These are phyloP conservation scores for Nicotiana attenuata DNA, from an alignment of 257 asterid genomes.

Conservation along the genomic window DNA sequence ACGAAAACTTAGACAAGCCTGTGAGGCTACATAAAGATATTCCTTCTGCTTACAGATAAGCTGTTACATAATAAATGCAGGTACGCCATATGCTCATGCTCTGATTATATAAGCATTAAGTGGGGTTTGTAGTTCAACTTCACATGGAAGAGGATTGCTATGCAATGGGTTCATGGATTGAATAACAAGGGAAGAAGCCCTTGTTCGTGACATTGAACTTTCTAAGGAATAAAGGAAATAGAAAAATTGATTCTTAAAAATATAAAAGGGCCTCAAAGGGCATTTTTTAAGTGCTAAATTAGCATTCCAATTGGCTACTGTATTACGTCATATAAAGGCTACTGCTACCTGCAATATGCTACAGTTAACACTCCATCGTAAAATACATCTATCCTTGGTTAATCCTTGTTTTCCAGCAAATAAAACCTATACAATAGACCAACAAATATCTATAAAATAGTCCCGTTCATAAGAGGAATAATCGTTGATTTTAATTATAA, in stretches of 20 bases:
- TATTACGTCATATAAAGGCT: neutral
- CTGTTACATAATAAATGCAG: neutral
- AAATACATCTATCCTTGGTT: neutral
- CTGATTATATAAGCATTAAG: neutral
- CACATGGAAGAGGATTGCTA: neutral
- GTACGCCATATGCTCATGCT: neutral
- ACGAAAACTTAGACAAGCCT: neutral
- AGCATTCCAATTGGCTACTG: neutral
- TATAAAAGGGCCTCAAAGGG: neutral
- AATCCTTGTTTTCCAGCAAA: neutral
- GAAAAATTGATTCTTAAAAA: neutral
- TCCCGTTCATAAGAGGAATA: neutral
- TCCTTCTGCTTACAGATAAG: neutral
- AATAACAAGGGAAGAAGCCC: neutral
- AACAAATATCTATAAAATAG: neutral
- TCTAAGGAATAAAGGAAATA: neutral
- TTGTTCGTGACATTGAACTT: neutral
- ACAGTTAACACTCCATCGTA: neutral
- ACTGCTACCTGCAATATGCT: neutral
- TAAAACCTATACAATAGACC: neutral
- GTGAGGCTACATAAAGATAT: neutral
- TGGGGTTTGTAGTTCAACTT: neutral
- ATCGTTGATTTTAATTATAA: neutral
- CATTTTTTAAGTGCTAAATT: neutral
- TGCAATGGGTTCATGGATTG: neutral